Percentiles rank a stretch among this genome's conserved stretches.
phyloP scores from a whole-genome alignment of 352 stramenopile species.

The Globisporangium sylvaticum region DNA sequence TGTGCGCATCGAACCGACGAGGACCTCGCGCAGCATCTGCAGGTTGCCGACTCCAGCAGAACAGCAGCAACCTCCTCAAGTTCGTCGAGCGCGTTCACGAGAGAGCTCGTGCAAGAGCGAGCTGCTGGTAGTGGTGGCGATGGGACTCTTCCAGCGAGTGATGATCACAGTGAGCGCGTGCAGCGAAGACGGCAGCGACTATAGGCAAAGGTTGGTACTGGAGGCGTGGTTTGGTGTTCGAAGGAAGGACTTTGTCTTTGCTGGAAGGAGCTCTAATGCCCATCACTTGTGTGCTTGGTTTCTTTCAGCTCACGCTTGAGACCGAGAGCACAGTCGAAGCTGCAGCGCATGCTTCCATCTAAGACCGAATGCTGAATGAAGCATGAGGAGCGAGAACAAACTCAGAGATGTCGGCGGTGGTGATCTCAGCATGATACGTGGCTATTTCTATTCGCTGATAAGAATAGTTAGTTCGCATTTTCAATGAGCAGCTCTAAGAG shows the following conservation, averaged over 20 bases:
- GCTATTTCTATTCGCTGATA: background rate
- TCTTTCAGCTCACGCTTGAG: constrained; percentile 14
- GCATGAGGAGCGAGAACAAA: background rate
- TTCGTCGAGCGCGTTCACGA: background rate
- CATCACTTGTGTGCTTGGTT: background rate
- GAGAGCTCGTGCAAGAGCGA: background rate
- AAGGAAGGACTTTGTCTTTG: background rate
- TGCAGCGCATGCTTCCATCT: constrained; percentile 4
- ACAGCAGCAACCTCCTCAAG: background rate
- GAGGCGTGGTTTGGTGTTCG: background rate
- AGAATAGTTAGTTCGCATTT: background rate
- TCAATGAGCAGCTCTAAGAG: background rate
- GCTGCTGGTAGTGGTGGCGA: constrained; percentile 4
- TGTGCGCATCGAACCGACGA: constrained; percentile 42
- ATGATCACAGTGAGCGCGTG: constrained; percentile 30
- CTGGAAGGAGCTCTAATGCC: too few species aligned
- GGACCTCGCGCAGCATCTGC: constrained; percentile 21
- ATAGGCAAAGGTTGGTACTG: constrained; percentile 30
- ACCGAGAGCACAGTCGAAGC: constrained; percentile 5
- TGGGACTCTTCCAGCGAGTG: constrained; percentile 2
- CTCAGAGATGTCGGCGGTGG: too few species aligned
- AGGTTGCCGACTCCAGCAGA: background rate
- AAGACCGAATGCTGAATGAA: background rate
- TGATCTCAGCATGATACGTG: too few species aligned
- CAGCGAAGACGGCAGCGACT: constrained; percentile 47